Base-by-base conservation (phyloP, 768 basidiomycete species). In the Podaxis sp. region DNA sequence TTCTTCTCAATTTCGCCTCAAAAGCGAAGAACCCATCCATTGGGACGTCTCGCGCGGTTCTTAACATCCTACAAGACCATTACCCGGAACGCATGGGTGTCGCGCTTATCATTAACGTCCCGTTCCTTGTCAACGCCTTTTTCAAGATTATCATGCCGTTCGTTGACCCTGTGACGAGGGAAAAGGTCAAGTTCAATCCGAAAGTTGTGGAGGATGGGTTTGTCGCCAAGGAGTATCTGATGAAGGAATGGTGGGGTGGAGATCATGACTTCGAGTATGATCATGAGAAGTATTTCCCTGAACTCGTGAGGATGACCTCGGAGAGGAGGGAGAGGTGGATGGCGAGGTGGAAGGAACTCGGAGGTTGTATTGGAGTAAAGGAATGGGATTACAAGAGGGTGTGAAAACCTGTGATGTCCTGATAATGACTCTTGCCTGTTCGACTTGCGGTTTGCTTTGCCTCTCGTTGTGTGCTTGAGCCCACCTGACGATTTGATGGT, bases 71-170 rank as follows among this genome's bases (percentile, higher is more conserved):
- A 13, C 92, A 93, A 68, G 82, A 85, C 24, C 91, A 94, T 70
- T 94, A 93, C 68, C 93, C 93, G 0, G 94, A 96, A 72, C 86
- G 94, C 3, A 85, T 96, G 37, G 93, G 91, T 25, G 70, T 79
- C 12, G 83, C 92, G 0, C 73, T 93, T 47, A 85, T 94, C 68
- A 79, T 88, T 63, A 91, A 94, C 67, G 81, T 94, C n/a, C 93
- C 94, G 3, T 94, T 86, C 77, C 71, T 92, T 55, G 70, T 94
- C 55, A 85, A 83, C 59, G 79, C 84, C 0, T 93, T 94, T 75
- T 89, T 85, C 79, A 91, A 88, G 66, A 73, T 93, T 66, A 87
- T 94, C 68, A 83, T 77, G 66, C 90, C 93, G 1, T 88, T 94
- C 70, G 84, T 95, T 56, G 94, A 96, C 74, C 91, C 94, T 2